Conservation (phyloP, 495 filamentous ascomycete species). For the Lasiosphaeriaceae sp. region DNA sequence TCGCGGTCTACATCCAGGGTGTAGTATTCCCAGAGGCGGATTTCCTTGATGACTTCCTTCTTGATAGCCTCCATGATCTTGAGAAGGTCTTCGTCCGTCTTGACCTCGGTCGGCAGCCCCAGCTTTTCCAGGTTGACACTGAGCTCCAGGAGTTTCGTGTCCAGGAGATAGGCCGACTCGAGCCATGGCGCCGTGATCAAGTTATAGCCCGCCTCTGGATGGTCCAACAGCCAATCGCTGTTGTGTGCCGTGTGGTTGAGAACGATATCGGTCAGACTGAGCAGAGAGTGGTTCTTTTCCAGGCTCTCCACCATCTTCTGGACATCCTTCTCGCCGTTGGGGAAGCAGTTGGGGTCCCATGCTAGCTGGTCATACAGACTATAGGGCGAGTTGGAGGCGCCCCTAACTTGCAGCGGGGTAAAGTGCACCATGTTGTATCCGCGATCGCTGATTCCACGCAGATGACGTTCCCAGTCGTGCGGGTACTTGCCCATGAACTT, state of each 20-base stretch:
- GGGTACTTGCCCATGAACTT: constrained; percentile 97
- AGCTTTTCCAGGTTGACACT: constrained; percentile 61
- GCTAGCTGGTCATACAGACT: constrained; percentile 88
- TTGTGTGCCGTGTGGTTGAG: constrained; percentile 98
- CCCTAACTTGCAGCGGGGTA: constrained; percentile 85
- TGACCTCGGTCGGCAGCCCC: constrained; percentile 70
- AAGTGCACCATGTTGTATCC: constrained; percentile 99
- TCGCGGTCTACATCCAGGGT: constrained; percentile 74
- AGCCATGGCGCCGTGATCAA: constrained; percentile 90
- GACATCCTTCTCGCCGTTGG: constrained; percentile 82
- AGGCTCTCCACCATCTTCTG: constrained; percentile 70
- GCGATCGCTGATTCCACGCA: constrained; percentile 77
- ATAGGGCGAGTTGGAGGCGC: constrained; percentile 92
- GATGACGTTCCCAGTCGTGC: constrained; percentile 80
- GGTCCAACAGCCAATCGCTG: constrained; percentile 87
- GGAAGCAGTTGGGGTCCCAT: constrained; percentile 81
- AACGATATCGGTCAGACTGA: constrained; percentile 93
- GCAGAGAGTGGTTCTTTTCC: constrained; percentile 77
- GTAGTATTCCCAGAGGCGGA: constrained; percentile 92
- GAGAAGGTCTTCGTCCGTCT: constrained; percentile 67
- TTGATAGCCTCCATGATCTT: constrained; percentile 82
- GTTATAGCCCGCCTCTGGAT: constrained; percentile 96
- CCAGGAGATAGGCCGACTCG: constrained; percentile 80
- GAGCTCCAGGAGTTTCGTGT: constrained; percentile 77
- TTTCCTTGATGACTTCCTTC: constrained; percentile 66